Evolutionary conservation across 1,284 basidiomycete species (phyloP).

Genomic region (Tylopilus sp.): DNA sequence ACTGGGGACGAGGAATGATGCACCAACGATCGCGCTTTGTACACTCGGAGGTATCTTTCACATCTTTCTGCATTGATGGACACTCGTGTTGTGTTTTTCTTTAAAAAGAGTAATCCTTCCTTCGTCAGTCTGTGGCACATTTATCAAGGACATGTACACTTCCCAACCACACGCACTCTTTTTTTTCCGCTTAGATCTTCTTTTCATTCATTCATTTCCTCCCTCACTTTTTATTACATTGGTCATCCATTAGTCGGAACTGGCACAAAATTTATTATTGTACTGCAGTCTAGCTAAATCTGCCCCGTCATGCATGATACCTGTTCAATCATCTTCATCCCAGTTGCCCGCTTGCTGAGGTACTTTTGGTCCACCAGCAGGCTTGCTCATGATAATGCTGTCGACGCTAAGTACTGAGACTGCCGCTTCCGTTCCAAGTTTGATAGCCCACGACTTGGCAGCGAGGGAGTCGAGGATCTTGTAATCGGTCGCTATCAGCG

Average conservation of each 20-base stretch:
- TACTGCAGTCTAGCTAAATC: slow-evolving; percentile 34
- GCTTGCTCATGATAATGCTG: slow-evolving; percentile 98
- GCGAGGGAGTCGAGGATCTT: slow-evolving; percentile 88
- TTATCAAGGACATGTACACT: slow-evolving; percentile 46
- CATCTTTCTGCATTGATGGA: slow-evolving; percentile 26
- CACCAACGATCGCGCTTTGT: slow-evolving; percentile 15
- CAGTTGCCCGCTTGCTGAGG: slow-evolving; percentile 87
- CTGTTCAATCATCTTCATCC: slow-evolving; percentile 74
- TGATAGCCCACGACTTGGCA: slow-evolving; percentile 91
- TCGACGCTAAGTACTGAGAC: slow-evolving; percentile 96
- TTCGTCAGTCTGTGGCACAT: slow-evolving; percentile 31
- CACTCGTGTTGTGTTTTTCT: slow-evolving; percentile 35
- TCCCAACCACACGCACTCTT: slow-evolving; percentile 18
- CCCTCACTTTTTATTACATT: slow-evolving; percentile 13
- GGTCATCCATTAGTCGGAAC: slow-evolving; percentile 34
- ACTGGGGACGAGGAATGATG: slow-evolving; percentile 35
- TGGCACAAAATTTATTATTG: slow-evolving; percentile 42
- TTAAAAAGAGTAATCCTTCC: slow-evolving; percentile 3
- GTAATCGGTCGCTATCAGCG: slow-evolving; percentile 69
- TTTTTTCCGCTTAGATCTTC: slow-evolving; percentile 7
- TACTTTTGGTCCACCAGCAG: slow-evolving; percentile 88
- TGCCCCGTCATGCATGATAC: slow-evolving; percentile 22
- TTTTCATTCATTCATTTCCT: not conserved
- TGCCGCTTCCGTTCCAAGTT: slow-evolving; percentile 93
- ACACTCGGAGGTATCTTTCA: slow-evolving; percentile 21